Conservation (phyloP, 2,329 filamentous ascomycete species). For the Sclerotinia spermophila region DNA sequence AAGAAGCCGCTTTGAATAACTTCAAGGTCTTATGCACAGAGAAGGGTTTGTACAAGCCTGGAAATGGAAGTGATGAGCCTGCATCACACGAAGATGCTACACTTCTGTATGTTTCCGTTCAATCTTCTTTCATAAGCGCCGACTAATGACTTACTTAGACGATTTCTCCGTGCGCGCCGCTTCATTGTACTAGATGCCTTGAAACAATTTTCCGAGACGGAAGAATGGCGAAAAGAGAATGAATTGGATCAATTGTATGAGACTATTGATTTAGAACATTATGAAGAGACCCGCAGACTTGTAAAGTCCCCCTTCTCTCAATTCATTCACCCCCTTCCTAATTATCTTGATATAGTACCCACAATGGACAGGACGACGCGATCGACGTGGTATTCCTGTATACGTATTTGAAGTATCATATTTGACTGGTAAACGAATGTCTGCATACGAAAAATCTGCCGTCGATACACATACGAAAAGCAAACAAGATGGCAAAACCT, state of each 20-base stretch:
- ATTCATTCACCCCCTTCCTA: constrained; percentile 24
- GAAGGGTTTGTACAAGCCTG: constrained; percentile 59
- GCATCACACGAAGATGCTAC: constrained; percentile 68
- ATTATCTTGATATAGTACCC: constrained; percentile 61
- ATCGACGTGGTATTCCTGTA: constrained; percentile 85
- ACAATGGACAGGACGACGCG: constrained; percentile 89
- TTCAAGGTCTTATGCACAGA: constrained; percentile 70
- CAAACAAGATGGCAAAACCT: constrained; percentile 61
- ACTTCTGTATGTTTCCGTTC: constrained; percentile 54
- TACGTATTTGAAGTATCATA: constrained; percentile 86
- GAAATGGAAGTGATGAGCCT: constrained; percentile 38
- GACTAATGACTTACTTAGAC: constrained; percentile 47
- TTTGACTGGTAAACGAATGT: constrained; percentile 77
- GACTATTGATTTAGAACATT: constrained; percentile 80
- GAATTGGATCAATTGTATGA: constrained; percentile 75
- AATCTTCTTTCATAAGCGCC: background rate
- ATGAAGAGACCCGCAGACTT: constrained; percentile 73
- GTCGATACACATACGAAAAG: constrained; percentile 56
- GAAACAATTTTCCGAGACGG: constrained; percentile 81
- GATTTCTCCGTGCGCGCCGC: constrained; percentile 79
- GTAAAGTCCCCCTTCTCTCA: constrained; percentile 44
- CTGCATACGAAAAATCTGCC: constrained; percentile 68
- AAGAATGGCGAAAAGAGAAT: constrained; percentile 80
- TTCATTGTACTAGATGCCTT: constrained; percentile 76
- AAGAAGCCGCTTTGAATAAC: constrained; percentile 61